Evolutionary conservation across 129 eudicot genomes (phyloP).

Genomic region (Flaveria sonorensis): DNA sequence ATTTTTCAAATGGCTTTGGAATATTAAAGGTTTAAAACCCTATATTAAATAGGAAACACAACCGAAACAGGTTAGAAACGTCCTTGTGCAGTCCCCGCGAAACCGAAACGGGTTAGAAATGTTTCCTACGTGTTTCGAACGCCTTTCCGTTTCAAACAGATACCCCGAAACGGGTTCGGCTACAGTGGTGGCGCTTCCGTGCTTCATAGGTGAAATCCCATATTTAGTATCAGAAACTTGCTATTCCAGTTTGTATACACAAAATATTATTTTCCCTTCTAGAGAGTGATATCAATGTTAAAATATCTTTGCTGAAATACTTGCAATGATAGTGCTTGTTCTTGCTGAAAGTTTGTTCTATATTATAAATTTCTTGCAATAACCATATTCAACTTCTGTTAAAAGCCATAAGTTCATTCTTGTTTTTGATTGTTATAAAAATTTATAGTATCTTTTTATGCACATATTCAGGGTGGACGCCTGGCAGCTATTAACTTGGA

Average conservation of each 20-base stretch:
- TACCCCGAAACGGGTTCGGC: no score
- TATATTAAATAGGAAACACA: no score
- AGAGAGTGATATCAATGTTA: background rate
- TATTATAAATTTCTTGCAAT: background rate
- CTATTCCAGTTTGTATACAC: conserved; percentile 6
- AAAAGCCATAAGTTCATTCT: background rate
- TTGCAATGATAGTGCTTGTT: background rate
- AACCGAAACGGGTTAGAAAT: no score
- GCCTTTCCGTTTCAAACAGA: no score
- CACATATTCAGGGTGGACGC: conserved; percentile 64
- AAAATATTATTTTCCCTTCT: background rate
- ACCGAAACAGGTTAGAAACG: no score
- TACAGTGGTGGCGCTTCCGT: no score
- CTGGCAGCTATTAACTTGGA: conserved; percentile 78
- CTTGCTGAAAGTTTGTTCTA: background rate
- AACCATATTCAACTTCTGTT: conserved; percentile 1
- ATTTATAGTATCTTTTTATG: background rate
- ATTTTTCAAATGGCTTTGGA: no score
- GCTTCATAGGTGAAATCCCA: background rate
- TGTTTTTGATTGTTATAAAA: background rate
- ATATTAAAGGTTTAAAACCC: no score
- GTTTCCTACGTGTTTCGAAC: no score
- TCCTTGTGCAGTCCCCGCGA: no score
- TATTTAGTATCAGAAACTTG: background rate
- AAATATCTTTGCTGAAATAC: background rate